Conservation (phyloP, 2,329 filamentous ascomycete species). For the Trichoderma simmonsii region DNA sequence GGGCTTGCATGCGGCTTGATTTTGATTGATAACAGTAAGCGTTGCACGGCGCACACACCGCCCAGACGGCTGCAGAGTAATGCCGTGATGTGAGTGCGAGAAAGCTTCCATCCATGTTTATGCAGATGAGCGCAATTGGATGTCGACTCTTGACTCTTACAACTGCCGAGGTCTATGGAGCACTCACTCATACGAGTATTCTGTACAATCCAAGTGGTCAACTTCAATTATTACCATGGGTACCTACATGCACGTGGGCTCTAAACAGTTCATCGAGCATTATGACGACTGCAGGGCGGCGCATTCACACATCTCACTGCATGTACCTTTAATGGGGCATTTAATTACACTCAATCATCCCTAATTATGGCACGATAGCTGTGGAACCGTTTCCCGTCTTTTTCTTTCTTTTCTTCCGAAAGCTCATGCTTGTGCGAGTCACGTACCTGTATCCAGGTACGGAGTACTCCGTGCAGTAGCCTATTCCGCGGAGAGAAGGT, state of each 20-base stretch:
- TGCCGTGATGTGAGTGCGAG: neutral
- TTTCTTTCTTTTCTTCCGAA: neutral
- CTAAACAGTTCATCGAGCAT: neutral
- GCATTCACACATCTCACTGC: conserved; percentile 7
- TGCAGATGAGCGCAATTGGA: neutral
- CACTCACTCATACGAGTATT: neutral
- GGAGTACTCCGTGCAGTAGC: neutral
- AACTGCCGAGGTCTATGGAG: neutral
- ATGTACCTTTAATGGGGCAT: neutral
- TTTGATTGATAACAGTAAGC: neutral
- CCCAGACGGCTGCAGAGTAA: neutral
- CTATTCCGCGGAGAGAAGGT: neutral
- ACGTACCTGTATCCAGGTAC: neutral
- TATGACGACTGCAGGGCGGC: conserved; percentile 7
- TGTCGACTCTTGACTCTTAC: neutral
- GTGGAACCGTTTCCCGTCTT: neutral
- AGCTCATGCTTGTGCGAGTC: neutral
- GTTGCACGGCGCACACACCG: conserved; percentile 4
- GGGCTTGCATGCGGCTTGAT: neutral
- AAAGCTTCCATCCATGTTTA: neutral
- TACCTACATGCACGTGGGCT: neutral
- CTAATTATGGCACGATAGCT: neutral
- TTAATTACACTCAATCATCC: neutral
- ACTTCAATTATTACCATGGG: neutral
- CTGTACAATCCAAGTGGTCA: neutral